Evolutionary conservation across 1,284 basidiomycete genomes (phyloP).

Genomic region (Omphalotus olearius): DNA sequence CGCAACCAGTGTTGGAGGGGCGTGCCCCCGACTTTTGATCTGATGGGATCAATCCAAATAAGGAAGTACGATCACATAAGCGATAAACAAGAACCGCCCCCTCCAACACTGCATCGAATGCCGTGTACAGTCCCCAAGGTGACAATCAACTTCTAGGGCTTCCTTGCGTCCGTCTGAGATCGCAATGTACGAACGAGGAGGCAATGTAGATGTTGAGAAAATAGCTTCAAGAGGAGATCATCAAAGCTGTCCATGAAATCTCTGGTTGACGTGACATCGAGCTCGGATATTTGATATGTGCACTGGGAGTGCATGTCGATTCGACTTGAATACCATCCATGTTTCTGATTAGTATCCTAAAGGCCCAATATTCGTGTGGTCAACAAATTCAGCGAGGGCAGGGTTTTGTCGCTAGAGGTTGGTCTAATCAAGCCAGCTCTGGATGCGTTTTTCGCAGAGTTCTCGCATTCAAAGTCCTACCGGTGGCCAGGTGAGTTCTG

Average conservation of each 20-base stretch:
- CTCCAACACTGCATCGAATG: too few relatives aligned
- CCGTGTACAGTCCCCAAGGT: too few relatives aligned
- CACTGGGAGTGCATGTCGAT: conserved; percentile 6
- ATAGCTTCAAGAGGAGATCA: conserved; percentile 25
- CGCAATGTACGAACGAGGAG: conserved; percentile 19
- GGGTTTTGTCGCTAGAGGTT: conserved; percentile 17
- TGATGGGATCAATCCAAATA: too few relatives aligned
- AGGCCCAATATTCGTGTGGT: conserved; percentile 14
- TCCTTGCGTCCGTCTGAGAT: conserved; percentile 29
- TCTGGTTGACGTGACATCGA: conserved; percentile 22
- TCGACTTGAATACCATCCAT: neutral
- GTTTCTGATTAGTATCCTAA: neutral
- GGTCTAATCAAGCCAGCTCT: neutral
- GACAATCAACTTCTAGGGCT: too few relatives aligned
- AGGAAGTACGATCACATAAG: too few relatives aligned
- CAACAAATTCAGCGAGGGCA: conserved; percentile 10
- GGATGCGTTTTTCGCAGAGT: conserved; percentile 18
- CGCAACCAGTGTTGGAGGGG: too few relatives aligned
- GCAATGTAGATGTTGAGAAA: conserved; percentile 24
- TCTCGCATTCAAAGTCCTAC: conserved; percentile 28
- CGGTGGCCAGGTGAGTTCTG: conserved; percentile 25
- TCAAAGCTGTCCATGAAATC: conserved; percentile 26
- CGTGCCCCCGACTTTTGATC: too few relatives aligned
- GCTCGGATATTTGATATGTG: conserved; percentile 8
- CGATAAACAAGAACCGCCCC: too few relatives aligned